Conservation (phyloP, 2,329 filamentous ascomycete genomes). For the Alternaria burnsii region DNA sequence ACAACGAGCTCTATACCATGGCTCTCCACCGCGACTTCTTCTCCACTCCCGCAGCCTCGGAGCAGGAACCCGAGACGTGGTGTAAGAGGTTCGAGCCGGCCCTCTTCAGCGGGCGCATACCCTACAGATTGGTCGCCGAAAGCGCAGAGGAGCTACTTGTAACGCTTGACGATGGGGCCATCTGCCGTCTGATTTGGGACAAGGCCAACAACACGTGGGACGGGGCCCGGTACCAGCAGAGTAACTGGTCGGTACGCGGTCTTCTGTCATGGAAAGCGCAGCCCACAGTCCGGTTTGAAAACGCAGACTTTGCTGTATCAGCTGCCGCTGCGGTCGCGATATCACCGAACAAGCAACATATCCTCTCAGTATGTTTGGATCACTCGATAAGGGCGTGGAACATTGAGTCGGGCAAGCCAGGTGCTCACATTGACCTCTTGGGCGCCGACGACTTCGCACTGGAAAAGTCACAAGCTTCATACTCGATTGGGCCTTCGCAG, state of each 20-base stretch:
- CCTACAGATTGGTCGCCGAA: slow-evolving; percentile 81
- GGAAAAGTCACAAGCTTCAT: slow-evolving; percentile 71
- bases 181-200: slow-evolving; percentile 67
- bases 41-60: slow-evolving; percentile 71
- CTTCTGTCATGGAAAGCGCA: slow-evolving; percentile 72
- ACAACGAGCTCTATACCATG: slow-evolving; percentile 84
- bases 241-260: slow-evolving; percentile 70
- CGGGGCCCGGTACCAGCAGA: slow-evolving; percentile 76
- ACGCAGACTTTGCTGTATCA: slow-evolving; percentile 68
- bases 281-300: slow-evolving; percentile 70
- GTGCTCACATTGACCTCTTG: slow-evolving; percentile 80
- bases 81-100: slow-evolving; percentile 78
- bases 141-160: slow-evolving; percentile 78
- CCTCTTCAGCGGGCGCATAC: slow-evolving; percentile 78
- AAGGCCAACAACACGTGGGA: slow-evolving; percentile 63
- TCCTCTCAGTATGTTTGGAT: slow-evolving; percentile 87
- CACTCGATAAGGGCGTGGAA: slow-evolving; percentile 93
- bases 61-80: slow-evolving; percentile 77
- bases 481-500: slow-evolving; percentile 81
- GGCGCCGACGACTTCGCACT: slow-evolving; percentile 65
- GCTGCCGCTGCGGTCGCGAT: slow-evolving; percentile 68
- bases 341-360: slow-evolving; percentile 60
- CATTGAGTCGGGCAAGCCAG: slow-evolving; percentile 78
- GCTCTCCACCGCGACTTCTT: slow-evolving; percentile 86
- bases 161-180: slow-evolving; percentile 79